Evolutionary conservation across 208 protist species (phyloP).

Genomic region (Crithidia brevicula): DNA sequence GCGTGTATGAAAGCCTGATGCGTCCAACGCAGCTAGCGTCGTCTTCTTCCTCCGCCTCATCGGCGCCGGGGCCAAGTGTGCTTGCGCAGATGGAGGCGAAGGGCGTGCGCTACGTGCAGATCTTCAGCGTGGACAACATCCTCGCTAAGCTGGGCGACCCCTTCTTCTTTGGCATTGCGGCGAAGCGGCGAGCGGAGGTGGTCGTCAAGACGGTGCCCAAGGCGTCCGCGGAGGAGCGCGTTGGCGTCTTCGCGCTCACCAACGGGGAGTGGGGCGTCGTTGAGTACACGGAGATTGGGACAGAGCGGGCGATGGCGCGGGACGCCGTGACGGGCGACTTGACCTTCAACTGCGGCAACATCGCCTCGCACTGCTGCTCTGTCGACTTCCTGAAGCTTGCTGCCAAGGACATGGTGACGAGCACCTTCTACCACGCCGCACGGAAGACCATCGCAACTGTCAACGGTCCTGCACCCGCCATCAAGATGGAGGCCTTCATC

Average conservation of each 20-base stretch:
- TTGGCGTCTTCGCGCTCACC: slow-evolving; percentile 95
- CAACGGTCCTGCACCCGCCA: slow-evolving; percentile 56
- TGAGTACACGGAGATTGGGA: slow-evolving; percentile 98
- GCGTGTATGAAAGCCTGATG: slow-evolving; percentile 84
- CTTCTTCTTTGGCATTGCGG: slow-evolving; percentile 94
- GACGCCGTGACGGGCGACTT: slow-evolving; percentile 82
- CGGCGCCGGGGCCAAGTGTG: slow-evolving; percentile 23
- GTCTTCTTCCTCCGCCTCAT: neutral
- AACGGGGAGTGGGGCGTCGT: slow-evolving; percentile 91
- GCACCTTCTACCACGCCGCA: slow-evolving; percentile 93
- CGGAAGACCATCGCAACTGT: slow-evolving; percentile 94
- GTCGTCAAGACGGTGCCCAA: slow-evolving; percentile 96
- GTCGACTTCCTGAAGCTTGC: slow-evolving; percentile 74
- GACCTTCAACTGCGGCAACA: slow-evolving; percentile 96
- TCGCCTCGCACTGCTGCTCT: slow-evolving; percentile 95
- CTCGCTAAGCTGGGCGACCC: slow-evolving; percentile 94
- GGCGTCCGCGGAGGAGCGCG: slow-evolving; percentile 75
- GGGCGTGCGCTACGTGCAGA: slow-evolving; percentile 95
- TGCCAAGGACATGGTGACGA: slow-evolving; percentile 48
- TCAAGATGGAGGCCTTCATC: slow-evolving; percentile 98
- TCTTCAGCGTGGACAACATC: slow-evolving; percentile 98
- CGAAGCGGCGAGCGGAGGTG: slow-evolving; percentile 62
- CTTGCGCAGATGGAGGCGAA: slow-evolving; percentile 78
- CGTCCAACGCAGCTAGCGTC: neutral
- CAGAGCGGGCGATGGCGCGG: slow-evolving; percentile 51